Percentiles rank a stretch among this genome's conserved stretches.
phyloP scores from a whole-genome alignment of 768 basidiomycete genomes.

The Termitomyces sp. region DNA sequence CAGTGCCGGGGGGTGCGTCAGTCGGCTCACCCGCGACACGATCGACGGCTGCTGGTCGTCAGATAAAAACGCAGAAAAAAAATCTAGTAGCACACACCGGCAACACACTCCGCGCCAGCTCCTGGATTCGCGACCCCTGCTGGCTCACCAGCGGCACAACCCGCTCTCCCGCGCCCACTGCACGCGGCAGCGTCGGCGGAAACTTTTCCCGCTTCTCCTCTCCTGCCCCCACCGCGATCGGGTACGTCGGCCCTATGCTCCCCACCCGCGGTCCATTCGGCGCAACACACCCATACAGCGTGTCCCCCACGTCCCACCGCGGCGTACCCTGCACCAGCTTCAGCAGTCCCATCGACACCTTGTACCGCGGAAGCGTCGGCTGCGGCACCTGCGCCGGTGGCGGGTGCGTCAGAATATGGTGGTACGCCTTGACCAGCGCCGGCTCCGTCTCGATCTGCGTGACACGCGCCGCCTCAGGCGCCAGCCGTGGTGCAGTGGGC shows the following conservation, averaged over 20 bases:
- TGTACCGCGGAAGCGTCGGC: constrained; percentile 65
- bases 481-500: constrained; percentile 37
- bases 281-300: constrained; percentile 56
- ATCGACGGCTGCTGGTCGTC: constrained; percentile 44
- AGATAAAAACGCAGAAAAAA: no score
- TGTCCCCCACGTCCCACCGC: constrained; percentile 70
- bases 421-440: constrained; percentile 67
- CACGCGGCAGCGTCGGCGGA: constrained; percentile 46
- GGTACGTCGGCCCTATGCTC: constrained; percentile 65
- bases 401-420: constrained; percentile 74
- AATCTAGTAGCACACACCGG: no score
- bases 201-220: constrained; percentile 41
- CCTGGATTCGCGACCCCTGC: constrained; percentile 64
- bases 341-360: constrained; percentile 72
- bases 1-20: constrained; percentile 66
- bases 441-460: constrained; percentile 60
- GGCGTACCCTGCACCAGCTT: constrained; percentile 52
- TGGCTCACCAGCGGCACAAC: constrained; percentile 65
- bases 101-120: constrained; percentile 63
- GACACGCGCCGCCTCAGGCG: constrained; percentile 26
- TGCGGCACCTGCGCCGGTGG: constrained; percentile 46
- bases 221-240: constrained; percentile 43
- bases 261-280: constrained; percentile 64
- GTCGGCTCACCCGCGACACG: constrained; percentile 55
- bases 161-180: constrained; percentile 44